Base-by-base conservation (phyloP, 2,329 filamentous ascomycete species). In the Hypocrella siamensis region DNA sequence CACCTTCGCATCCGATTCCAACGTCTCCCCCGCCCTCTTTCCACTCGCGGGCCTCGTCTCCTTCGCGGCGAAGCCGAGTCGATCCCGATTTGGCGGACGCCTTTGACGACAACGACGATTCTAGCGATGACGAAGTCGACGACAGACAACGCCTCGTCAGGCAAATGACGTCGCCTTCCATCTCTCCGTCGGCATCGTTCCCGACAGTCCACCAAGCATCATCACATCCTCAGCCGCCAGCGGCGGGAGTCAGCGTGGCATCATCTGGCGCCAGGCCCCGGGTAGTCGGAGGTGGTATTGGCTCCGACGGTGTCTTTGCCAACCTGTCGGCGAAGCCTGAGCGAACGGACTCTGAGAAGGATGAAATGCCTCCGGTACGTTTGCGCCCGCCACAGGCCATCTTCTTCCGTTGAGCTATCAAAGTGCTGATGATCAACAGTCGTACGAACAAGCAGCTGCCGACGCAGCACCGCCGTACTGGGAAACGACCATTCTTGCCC, bases 401-500 rank as follows among this genome's bases (percentile, higher is more conserved):
- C 6, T 28, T 18, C 8, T 28, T 22, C 7, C 21, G 21, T 12
- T 22, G 21, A 12, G 12, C 7, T 22, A 7, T n/a, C 6, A 43
- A 44, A 43, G 57, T 63, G 48, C 65, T 51, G 29, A 25, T 26
- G 38, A 30, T 25, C 21, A 37, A 46, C 11, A 94, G 83, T 86
- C 88, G 22, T 98, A 98, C 54, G 90, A 98, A 66, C 88, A 96
- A 72, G 90, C 90, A 12, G 90, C 90, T 3, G 88, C 88, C 26
- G 90, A 98, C 54, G 80, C 85, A 17, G 90, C 90, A 30, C 90
- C 90, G 1, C 90, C 90, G 0, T 98, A 98, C 57, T 98, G 90
- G 90, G 90, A 98, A 62, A 98, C 90, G 5, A 96, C 90, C 0
- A 94, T 98, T 41, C 70, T 98, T 31, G 88, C 86, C 0, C 90